Evolutionary conservation across 1,284 basidiomycete genomes (phyloP), one percentile per base, ranked within the genome.

Genomic region (Ustilago loliicola): DNA sequence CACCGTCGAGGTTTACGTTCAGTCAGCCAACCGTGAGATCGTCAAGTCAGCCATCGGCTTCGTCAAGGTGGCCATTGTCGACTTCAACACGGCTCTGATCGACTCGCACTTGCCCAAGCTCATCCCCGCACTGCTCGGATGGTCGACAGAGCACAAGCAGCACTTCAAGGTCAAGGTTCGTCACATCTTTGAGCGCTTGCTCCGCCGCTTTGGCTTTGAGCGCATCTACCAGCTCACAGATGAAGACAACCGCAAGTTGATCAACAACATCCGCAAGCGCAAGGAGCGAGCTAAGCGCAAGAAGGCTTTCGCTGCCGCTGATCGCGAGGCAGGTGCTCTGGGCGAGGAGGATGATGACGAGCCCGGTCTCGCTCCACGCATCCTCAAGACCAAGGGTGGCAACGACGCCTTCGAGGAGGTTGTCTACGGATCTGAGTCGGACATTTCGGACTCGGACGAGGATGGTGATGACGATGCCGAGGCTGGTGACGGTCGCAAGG

Each of bases 101-200:
- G 90, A 90, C 29, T 91, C 92, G 0, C 92, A 96, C 83, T 89
- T 99, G 15, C 89, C 89, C 30, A 89, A 89, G 21, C 89, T 98
- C 15, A 93, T 99, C 0, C 93, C 94, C 0, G 93, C 92, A 0
- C 89, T 99, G 19, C 89, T 99, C 27, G 90, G 89, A 63, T 97
- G 96, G 95, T 94, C 94, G 7, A 94, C 96, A 83, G 95, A 98
- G 86, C 96, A 99, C 88, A 96, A 96, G 87, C 98, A 99, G 85
- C 96, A 98, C 87, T 99, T 99, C 91, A 99, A 99, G 87, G 90
- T 91, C 63, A 98, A 98, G 88, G 94, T 98, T 15, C 91, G 95
- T 52, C 96, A 98, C 87, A 95, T 99, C 69, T 95, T 99, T 81
- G 97, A 99, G 89, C 91, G 97, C 53, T 92, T 99, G 90, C 90